Percentiles rank a stretch among this genome's conserved stretches.
Conservation (phyloP, 768 basidiomycete genomes). For the Lactarius sanguifluus region DNA sequence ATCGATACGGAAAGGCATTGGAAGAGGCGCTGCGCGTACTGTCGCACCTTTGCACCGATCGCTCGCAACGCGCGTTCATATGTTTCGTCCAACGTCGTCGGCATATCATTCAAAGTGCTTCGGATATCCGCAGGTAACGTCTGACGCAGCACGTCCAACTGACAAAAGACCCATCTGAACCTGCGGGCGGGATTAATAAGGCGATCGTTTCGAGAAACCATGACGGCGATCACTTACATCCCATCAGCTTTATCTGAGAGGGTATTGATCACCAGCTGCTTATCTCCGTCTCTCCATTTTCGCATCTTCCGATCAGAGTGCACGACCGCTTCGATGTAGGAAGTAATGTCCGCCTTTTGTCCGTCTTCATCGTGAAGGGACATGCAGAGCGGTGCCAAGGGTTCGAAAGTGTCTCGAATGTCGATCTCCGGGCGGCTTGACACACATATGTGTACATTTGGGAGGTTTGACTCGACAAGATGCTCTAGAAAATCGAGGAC, state of each 20-base stretch:
- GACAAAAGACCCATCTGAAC: slow-evolving; percentile 15
- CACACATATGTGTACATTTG: slow-evolving; percentile 11
- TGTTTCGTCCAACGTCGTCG: no score
- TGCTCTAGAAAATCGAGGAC: not conserved
- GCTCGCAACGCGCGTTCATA: no score
- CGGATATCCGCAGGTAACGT: not conserved
- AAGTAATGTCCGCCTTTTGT: not conserved
- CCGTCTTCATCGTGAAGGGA: slow-evolving; percentile 4
- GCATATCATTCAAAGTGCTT: not conserved
- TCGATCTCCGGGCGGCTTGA: slow-evolving; percentile 11
- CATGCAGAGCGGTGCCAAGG: not conserved
- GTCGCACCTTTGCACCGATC: no score
- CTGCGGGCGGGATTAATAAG: not conserved
- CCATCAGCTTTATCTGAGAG: slow-evolving; percentile 7
- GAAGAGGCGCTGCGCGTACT: no score
- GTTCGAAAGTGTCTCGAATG: not conserved
- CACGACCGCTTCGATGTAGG: not conserved
- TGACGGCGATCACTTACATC: not conserved
- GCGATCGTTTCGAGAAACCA: not conserved
- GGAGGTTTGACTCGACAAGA: not conserved
- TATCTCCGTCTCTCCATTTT: slow-evolving; percentile 3
- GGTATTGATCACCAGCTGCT: not conserved
- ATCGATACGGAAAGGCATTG: no score
- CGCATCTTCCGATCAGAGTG: not conserved
- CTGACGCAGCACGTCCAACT: not conserved